Percentiles rank a stretch among this genome's conserved stretches.
These are phyloP conservation scores for Nannochloris sp. DNA, from an alignment of 139 green algal species.

Conservation along the genomic window DNA sequence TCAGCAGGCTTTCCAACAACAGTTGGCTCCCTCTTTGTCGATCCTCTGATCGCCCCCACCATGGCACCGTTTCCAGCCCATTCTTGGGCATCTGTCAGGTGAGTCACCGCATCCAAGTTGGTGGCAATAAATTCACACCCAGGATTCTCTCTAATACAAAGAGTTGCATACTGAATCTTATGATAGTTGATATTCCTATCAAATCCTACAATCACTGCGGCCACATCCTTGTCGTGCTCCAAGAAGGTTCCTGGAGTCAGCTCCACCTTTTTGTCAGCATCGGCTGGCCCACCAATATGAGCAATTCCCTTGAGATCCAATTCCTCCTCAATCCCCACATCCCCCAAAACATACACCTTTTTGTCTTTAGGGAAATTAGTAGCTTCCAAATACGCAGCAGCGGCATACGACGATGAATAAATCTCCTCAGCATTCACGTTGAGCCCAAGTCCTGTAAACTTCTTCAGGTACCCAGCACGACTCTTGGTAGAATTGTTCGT, in stretches of 20 bases:
- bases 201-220: conserved; percentile 94
- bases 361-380: conserved; percentile 89
- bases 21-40: conserved; percentile 81
- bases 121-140: conserved; percentile 98
- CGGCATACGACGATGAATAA: conserved; percentile 96
- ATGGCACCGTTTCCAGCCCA: conserved; percentile 94
- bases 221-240: conserved; percentile 85
- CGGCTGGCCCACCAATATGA: conserved; percentile 83
- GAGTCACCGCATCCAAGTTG: conserved; percentile 95
- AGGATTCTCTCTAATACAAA: conserved; percentile 97
- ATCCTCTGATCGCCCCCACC: conserved; percentile 92
- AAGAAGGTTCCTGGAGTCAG: conserved; percentile 74
- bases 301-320: conserved; percentile 88
- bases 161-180: conserved; percentile 97
- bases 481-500: conserved; percentile 99
- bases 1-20: conserved; percentile 90
- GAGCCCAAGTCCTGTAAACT: conserved; percentile 91
- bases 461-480: conserved; percentile 84
- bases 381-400: conserved; percentile 90
- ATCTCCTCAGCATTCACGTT: conserved; percentile 93
- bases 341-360: conserved; percentile 85
- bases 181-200: conserved; percentile 99
- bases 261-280: conserved; percentile 77
- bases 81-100: conserved; percentile 95
- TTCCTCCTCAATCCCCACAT: conserved; percentile 90